Conservation (phyloP, 2,329 filamentous ascomycete genomes). For the Metarhizium robertsii region DNA sequence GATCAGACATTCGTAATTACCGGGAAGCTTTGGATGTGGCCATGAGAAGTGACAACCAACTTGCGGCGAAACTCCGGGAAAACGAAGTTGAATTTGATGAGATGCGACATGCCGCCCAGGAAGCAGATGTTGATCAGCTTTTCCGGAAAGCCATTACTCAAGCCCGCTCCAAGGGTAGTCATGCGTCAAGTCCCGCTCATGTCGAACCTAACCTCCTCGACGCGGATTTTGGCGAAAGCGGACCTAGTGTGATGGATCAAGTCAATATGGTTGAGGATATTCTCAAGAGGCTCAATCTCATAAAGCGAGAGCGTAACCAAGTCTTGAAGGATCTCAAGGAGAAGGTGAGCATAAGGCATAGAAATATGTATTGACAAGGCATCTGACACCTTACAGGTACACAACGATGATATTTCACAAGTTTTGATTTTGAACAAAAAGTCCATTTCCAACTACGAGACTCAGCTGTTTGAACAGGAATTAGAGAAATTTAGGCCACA, state of each 20-base stretch:
- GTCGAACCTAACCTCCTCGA: slow-evolving; percentile 77
- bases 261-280: slow-evolving; percentile 83
- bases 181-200: slow-evolving; percentile 48
- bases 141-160: slow-evolving; percentile 83
- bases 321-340: slow-evolving; percentile 96
- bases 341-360: slow-evolving; percentile 56
- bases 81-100: slow-evolving; percentile 87
- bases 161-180: slow-evolving; percentile 56
- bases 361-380: not conserved
- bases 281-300: slow-evolving; percentile 79
- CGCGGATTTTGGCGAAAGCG: slow-evolving; percentile 77
- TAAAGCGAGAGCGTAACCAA: slow-evolving; percentile 86
- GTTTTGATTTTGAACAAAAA: slow-evolving; percentile 98
- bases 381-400: slow-evolving; percentile 48
- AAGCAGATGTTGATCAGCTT: slow-evolving; percentile 75
- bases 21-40: slow-evolving; percentile 85
- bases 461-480: slow-evolving; percentile 86
- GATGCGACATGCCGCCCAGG: slow-evolving; percentile 83
- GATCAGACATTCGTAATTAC: slow-evolving; percentile 81
- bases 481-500: slow-evolving; percentile 95
- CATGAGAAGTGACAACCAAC: slow-evolving; percentile 71
- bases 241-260: slow-evolving; percentile 77
- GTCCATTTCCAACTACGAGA: slow-evolving; percentile 84
- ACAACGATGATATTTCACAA: slow-evolving; percentile 94
- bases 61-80: slow-evolving; percentile 75